Conservation (phyloP, 163 green algal genomes). For the Chlamydomonas reinhardtii region DNA sequence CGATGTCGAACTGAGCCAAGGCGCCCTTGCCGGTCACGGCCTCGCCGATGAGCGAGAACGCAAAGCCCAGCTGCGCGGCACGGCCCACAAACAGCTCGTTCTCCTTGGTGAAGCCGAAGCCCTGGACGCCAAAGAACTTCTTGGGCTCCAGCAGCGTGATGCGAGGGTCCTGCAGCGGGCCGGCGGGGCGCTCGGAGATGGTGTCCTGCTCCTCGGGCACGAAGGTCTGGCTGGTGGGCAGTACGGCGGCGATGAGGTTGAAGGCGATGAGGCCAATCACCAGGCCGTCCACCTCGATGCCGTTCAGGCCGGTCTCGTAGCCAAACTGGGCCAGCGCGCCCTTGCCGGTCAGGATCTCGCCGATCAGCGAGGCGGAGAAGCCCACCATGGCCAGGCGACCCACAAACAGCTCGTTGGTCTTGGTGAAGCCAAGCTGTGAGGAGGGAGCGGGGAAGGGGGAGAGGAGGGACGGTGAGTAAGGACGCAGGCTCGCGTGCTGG, state of each 20-base stretch:
- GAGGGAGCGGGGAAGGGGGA: too few species aligned
- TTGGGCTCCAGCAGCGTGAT: conserved; percentile 21
- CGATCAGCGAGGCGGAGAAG: conserved; percentile 72
- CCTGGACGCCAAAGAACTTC: conserved; percentile 41
- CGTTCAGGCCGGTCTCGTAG: conserved; percentile 73
- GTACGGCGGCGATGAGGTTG: conserved; percentile 73
- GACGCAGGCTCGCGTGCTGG: too few species aligned
- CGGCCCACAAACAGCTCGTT: conserved; percentile 85
- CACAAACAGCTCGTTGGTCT: conserved; percentile 88
- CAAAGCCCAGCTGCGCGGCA: conserved; percentile 83
- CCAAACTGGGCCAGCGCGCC: conserved; percentile 79
- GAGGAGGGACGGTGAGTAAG: too few species aligned
- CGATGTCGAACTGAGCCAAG: conserved; percentile 80
- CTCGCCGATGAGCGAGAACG: conserved; percentile 77
- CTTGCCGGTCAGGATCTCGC: conserved; percentile 78
- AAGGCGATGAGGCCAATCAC: conserved; percentile 76
- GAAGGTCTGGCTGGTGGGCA: conserved; percentile 67
- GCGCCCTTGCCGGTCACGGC: conserved; percentile 82
- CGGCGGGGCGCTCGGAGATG: background rate
- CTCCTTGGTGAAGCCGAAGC: conserved; percentile 82
- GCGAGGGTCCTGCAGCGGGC: conserved; percentile 33
- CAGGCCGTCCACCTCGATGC: conserved; percentile 66
- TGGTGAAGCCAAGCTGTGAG: conserved; percentile 72
- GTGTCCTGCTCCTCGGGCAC: conserved; percentile 64
- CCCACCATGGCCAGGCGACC: conserved; percentile 87